phyloP scores from a whole-genome alignment of 2,329 filamentous ascomycete genomes.

The Aciculosporium take region DNA sequence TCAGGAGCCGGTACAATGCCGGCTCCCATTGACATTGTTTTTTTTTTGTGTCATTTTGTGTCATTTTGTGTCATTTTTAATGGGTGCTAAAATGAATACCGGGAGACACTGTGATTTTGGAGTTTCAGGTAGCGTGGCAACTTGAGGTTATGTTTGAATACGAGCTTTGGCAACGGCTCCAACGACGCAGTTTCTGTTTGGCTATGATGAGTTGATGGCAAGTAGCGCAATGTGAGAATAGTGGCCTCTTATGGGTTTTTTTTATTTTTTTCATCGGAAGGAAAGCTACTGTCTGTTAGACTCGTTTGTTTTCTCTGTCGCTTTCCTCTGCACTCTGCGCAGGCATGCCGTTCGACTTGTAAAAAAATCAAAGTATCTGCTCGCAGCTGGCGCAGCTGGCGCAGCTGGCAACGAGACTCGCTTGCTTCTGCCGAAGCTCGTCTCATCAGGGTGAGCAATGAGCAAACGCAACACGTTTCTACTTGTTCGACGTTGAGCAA shows the following conservation, averaged over 20 bases:
- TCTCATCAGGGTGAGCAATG: neutral
- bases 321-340: no score
- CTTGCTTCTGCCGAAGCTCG: no score
- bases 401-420: no score
- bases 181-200: neutral
- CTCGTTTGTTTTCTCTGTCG: no score
- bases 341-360: no score
- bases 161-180: neutral
- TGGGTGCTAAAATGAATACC: neutral
- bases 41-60: neutral
- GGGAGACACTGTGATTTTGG: neutral
- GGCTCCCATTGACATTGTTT: conserved; percentile 15
- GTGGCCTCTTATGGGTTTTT: neutral
- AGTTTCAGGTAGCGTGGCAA: neutral
- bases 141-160: neutral
- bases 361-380: neutral
- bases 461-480: no score
- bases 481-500: neutral
- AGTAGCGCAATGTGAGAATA: neutral
- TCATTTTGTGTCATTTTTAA: neutral
- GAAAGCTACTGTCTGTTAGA: neutral
- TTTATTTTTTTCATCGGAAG: no score
- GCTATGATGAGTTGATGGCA: neutral
- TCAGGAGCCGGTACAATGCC: conserved; percentile 46
- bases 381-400: conserved; percentile 1